Evolutionary conservation across 805 yeast genomes (phyloP).

Genomic region (Candida boidinii): DNA sequence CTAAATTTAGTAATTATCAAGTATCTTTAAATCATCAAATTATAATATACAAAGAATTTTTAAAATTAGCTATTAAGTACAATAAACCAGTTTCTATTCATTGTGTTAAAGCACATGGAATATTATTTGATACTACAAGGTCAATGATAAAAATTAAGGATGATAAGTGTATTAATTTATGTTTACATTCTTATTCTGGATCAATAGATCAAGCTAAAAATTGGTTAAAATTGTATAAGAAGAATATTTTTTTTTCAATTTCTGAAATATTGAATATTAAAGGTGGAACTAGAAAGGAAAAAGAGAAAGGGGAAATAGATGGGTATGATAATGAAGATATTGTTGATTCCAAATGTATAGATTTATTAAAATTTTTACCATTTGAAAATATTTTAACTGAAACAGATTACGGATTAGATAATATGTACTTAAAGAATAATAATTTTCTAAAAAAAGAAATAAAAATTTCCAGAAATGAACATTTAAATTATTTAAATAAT

Average conservation of each 20-base stretch:
- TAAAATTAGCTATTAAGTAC: conserved; percentile 43
- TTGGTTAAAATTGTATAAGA: conserved; percentile 31
- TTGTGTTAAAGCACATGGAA: conserved; percentile 74
- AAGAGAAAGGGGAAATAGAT: conserved; percentile 12
- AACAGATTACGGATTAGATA: conserved; percentile 37
- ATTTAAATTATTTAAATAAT: too few relatives aligned
- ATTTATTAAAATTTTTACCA: conserved; percentile 26
- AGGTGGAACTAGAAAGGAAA: conserved; percentile 20
- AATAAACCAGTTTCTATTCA: conserved; percentile 63
- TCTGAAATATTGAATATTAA: conserved; percentile 40
- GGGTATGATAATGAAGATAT: conserved; percentile 16
- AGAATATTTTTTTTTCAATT: conserved; percentile 40
- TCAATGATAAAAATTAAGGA: conserved; percentile 1
- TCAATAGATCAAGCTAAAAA: conserved; percentile 56
- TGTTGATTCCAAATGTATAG: conserved; percentile 11
- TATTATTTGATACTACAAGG: conserved; percentile 37
- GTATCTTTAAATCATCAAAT: conserved; percentile 64
- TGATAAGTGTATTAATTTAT: conserved; percentile 30
- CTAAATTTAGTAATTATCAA: conserved; percentile 24
- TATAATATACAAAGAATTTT: conserved; percentile 37
- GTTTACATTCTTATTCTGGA: conserved; percentile 84
- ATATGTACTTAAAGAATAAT: too few relatives aligned
- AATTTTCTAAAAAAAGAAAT: too few relatives aligned
- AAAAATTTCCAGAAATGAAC: too few relatives aligned
- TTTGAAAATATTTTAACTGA: conserved; percentile 35